Percentiles rank a stretch among this genome's conserved stretches.
Conservation (phyloP, 768 basidiomycete species). For the Mycena amicta region DNA sequence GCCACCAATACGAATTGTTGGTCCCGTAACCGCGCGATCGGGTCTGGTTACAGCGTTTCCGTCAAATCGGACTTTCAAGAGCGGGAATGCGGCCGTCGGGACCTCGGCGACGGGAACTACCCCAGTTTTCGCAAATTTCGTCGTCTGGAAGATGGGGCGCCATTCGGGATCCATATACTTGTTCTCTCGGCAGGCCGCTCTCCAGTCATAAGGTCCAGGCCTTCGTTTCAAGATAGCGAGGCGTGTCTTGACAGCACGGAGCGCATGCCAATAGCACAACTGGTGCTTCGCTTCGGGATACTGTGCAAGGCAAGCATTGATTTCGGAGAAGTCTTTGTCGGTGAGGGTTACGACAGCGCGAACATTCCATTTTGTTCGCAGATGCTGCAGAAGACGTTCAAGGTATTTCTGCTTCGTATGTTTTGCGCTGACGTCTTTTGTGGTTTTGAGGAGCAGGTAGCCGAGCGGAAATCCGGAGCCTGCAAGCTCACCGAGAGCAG, state of each 20-base stretch:
- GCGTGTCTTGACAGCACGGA: constrained; percentile 31
- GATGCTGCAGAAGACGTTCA: constrained; percentile 24
- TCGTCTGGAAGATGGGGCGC: constrained; percentile 28
- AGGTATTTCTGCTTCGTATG: constrained; percentile 28
- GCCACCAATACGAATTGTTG: neutral
- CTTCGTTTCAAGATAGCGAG: constrained; percentile 27
- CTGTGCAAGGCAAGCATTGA: constrained; percentile 31
- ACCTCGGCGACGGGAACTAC: neutral
- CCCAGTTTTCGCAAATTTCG: constrained; percentile 9
- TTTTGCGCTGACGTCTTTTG: neutral
- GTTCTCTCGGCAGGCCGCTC: constrained; percentile 28
- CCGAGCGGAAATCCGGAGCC: constrained; percentile 37
- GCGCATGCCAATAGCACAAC: constrained; percentile 41
- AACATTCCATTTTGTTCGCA: constrained; percentile 26
- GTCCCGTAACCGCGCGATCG: neutral
- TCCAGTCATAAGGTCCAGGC: constrained; percentile 32
- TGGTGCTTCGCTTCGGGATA: constrained; percentile 39
- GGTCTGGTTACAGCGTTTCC: neutral
- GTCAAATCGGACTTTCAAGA: neutral
- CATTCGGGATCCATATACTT: constrained; percentile 28
- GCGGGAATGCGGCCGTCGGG: neutral
- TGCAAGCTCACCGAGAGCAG: constrained; percentile 33
- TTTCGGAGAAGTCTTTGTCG: constrained; percentile 38
- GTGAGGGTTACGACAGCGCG: constrained; percentile 29
- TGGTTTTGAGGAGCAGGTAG: constrained; percentile 27